Percentiles rank a stretch among this genome's conserved stretches.
These are phyloP conservation scores for Castanea crenata DNA, from an alignment of 306 rosid genomes.

Conservation along the genomic window DNA sequence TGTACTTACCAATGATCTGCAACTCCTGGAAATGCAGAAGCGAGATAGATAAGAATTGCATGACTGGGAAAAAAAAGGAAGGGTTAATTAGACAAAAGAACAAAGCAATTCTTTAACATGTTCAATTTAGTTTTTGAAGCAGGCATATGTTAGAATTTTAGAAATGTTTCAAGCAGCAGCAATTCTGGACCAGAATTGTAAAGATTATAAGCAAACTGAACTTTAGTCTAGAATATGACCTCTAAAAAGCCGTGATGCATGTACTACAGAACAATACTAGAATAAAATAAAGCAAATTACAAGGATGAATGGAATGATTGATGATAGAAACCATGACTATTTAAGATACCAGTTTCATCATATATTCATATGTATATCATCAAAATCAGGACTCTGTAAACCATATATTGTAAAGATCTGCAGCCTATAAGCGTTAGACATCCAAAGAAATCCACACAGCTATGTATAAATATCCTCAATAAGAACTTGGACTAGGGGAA, in stretches of 20 bases:
- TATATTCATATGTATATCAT: neutral
- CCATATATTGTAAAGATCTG: neutral
- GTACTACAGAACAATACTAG: neutral
- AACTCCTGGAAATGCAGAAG: conserved; percentile 80
- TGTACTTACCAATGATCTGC: conserved; percentile 74
- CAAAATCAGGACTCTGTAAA: too few species aligned
- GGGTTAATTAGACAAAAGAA: neutral
- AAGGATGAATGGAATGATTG: neutral
- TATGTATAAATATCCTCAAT: neutral
- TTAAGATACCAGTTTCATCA: neutral
- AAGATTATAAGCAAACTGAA: neutral
- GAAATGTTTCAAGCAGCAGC: conserved; percentile 8
- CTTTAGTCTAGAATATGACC: neutral
- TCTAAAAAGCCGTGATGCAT: neutral
- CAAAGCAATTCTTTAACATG: neutral
- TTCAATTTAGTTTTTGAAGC: neutral
- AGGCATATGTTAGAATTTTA: neutral
- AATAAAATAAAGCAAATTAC: neutral
- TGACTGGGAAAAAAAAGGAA: conserved; percentile 56
- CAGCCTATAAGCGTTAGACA: neutral
- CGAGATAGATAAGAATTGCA: conserved; percentile 76
- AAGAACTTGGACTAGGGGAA: neutral
- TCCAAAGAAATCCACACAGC: neutral
- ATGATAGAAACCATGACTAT: neutral
- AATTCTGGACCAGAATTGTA: neutral